Percentiles rank a stretch among this genome's conserved stretches.
Conservation (phyloP, 1,284 basidiomycete species). For the Apiotrichum brassicae region DNA sequence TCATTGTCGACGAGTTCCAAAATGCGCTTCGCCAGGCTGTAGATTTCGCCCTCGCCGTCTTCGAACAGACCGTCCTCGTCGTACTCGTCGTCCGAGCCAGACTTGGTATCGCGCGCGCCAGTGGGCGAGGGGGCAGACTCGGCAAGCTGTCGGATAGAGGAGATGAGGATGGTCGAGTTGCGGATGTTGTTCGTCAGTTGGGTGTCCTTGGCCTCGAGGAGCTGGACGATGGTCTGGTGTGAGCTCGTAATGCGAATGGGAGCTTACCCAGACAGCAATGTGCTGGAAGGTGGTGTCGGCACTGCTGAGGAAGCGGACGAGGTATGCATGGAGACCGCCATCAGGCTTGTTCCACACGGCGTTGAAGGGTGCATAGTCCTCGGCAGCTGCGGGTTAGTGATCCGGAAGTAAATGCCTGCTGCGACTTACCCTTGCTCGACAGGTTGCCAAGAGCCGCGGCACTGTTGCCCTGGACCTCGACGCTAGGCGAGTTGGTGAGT, state of each 20-base stretch:
- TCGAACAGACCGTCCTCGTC: constrained; percentile 67
- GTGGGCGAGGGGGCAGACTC: constrained; percentile 58
- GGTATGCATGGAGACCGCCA: constrained; percentile 91
- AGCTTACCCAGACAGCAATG: constrained; percentile 81
- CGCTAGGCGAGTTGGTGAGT: constrained; percentile 87
- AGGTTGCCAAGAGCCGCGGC: constrained; percentile 96
- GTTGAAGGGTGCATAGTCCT: constrained; percentile 97
- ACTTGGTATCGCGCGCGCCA: background rate
- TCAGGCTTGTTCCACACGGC: constrained; percentile 98
- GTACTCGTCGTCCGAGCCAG: constrained; percentile 54
- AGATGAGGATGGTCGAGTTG: constrained; percentile 67
- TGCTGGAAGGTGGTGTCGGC: constrained; percentile 99
- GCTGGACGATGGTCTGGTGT: constrained; percentile 76
- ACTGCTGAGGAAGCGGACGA: constrained; percentile 89
- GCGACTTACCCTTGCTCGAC: constrained; percentile 79
- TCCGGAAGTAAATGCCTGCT: too few relatives aligned
- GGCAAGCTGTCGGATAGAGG: constrained; percentile 76
- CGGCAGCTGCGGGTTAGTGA: constrained; percentile 64
- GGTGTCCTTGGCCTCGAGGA: constrained; percentile 91
- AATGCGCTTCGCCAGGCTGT: constrained; percentile 72
- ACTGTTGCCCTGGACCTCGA: constrained; percentile 98
- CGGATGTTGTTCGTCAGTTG: constrained; percentile 84
- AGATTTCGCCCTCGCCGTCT: constrained; percentile 60
- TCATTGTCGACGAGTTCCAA: constrained; percentile 66
- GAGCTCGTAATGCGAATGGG: background rate